Conservation (phyloP, 225 moss, liverwort and hornwort species). For the Anthoceros angustus region DNA sequence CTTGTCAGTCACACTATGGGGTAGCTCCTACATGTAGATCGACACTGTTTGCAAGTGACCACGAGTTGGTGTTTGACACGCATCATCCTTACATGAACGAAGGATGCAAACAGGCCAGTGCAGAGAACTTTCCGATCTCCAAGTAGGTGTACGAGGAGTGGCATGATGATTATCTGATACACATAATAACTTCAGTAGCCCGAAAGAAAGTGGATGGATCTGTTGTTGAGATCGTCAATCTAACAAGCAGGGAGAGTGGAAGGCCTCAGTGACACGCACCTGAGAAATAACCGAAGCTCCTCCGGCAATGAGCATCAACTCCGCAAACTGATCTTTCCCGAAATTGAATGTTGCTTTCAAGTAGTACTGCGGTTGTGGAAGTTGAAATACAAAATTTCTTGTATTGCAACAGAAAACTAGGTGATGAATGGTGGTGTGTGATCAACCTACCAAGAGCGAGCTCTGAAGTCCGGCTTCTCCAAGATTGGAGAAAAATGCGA, state of each 20-base stretch:
- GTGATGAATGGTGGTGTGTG: no score
- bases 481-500: conserved; percentile 13
- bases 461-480: conserved; percentile 8
- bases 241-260: no score
- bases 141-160: background rate
- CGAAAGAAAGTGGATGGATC: background rate
- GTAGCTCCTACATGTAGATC: no score
- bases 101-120: background rate
- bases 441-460: conserved; percentile 13
- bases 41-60: no score
- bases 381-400: background rate
- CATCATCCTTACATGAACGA: background rate
- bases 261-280: conserved; percentile 6
- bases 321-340: conserved; percentile 16
- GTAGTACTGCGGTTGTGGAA: conserved; percentile 11
- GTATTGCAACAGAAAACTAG: background rate
- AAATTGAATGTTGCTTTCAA: conserved; percentile 12
- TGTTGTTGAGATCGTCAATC: background rate
- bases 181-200: background rate
- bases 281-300: conserved; percentile 11
- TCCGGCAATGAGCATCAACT: conserved; percentile 7
- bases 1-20: background rate
- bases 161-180: conserved; percentile 1
- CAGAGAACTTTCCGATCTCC: conserved; percentile 5
- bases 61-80: no score